Evolutionary conservation across 2,329 filamentous ascomycete species (phyloP).

Genomic region (Teratosphaeria destructans): DNA sequence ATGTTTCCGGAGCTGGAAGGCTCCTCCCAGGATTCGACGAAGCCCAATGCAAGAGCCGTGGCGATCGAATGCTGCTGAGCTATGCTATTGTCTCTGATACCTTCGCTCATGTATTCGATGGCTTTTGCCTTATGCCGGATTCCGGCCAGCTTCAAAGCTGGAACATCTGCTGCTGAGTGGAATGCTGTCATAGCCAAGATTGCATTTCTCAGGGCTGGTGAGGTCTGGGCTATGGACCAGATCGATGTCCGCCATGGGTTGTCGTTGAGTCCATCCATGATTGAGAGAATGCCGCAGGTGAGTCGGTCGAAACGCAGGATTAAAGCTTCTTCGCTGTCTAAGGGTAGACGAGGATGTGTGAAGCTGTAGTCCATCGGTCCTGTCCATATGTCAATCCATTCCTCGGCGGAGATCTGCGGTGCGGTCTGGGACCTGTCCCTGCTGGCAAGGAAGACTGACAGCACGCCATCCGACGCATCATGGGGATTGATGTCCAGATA

Average conservation of each 20-base stretch:
- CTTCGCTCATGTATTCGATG: conserved; percentile 47
- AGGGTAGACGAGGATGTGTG: conserved; percentile 19
- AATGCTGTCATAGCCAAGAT: conserved; percentile 60
- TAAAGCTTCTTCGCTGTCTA: conserved; percentile 47
- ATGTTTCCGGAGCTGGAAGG: conserved; percentile 59
- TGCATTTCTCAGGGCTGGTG: conserved; percentile 57
- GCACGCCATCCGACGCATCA: not conserved
- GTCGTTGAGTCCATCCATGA: conserved; percentile 58
- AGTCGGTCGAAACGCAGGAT: conserved; percentile 53
- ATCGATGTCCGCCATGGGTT: conserved; percentile 63
- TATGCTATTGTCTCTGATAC: conserved; percentile 49
- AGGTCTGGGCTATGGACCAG: conserved; percentile 57
- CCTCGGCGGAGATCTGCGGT: not conserved
- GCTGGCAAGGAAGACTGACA: not conserved
- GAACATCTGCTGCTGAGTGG: conserved; percentile 50
- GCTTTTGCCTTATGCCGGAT: conserved; percentile 60
- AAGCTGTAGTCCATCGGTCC: conserved; percentile 15
- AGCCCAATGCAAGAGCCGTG: conserved; percentile 58
- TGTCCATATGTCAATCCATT: conserved; percentile 2
- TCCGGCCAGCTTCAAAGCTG: conserved; percentile 49
- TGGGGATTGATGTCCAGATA: conserved; percentile 6
- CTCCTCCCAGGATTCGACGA: conserved; percentile 61
- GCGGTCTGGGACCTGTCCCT: not conserved
- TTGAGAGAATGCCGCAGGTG: conserved; percentile 60
- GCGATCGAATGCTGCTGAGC: conserved; percentile 55